Percentiles rank a stretch among this genome's conserved stretches.
These are phyloP conservation scores for Baudoinia panamericana DNA, from an alignment of 495 filamentous ascomycete species.

Conservation along the genomic window DNA sequence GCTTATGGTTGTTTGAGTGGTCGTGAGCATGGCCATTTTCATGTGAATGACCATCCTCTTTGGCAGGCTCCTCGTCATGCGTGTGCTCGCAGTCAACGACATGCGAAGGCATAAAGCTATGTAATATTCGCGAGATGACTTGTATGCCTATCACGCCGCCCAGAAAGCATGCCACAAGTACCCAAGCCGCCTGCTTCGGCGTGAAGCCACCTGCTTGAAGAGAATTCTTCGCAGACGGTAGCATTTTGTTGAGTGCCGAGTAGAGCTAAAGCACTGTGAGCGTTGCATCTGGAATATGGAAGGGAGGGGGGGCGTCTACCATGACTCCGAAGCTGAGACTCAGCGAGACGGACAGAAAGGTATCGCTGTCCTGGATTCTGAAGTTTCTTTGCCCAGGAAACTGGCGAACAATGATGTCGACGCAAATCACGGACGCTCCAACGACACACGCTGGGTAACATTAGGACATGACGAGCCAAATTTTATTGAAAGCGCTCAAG, in stretches of 20 bases:
- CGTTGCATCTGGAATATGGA: background rate
- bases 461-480: conserved; percentile 5
- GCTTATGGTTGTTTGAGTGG: conserved; percentile 2
- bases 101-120: conserved; percentile 78
- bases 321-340: conserved; percentile 96
- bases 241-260: conserved; percentile 86
- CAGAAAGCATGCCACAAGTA: conserved; percentile 64
- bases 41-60: conserved; percentile 14
- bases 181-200: conserved; percentile 52
- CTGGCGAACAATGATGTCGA: conserved; percentile 60
- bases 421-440: conserved; percentile 73
- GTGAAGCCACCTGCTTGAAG: conserved; percentile 54
- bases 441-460: conserved; percentile 53
- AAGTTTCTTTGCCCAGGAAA: conserved; percentile 64
- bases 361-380: conserved; percentile 75
- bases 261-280: conserved; percentile 50
- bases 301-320: too few relatives aligned
- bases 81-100: conserved; percentile 85
- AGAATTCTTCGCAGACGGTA: conserved; percentile 70
- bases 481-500: background rate
- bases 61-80: conserved; percentile 40
- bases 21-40: background rate
- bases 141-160: conserved; percentile 76
- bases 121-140: conserved; percentile 62
- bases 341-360: conserved; percentile 74